phyloP scores from a whole-genome alignment of 441 rosid genomes.

The Populus hybrid region DNA sequence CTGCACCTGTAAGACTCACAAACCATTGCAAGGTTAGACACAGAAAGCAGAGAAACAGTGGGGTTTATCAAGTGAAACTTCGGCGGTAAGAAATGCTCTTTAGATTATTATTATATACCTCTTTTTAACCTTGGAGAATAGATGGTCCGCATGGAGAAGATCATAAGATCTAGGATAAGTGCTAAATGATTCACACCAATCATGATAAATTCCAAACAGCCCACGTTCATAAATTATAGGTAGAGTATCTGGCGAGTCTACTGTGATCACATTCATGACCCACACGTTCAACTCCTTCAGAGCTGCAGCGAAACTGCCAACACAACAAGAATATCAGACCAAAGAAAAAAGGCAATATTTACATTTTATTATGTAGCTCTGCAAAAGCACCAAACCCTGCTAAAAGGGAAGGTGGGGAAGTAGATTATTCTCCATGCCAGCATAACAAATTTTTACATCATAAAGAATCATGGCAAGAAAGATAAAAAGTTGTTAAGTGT shows the following conservation, averaged over 20 bases:
- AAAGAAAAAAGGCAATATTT: neutral
- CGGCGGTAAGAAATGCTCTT: neutral
- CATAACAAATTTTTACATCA: too few relatives aligned
- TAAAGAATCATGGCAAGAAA: neutral
- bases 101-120: conserved; percentile 40
- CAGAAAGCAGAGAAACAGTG: neutral
- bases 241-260: conserved; percentile 85
- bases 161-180: conserved; percentile 94
- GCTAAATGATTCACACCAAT: conserved; percentile 95
- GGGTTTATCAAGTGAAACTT: neutral
- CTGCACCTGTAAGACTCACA: conserved; percentile 54
- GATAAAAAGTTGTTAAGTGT: neutral
- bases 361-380: neutral
- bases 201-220: conserved; percentile 88
- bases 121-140: conserved; percentile 71
- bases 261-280: conserved; percentile 92
- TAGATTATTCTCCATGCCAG: neutral
- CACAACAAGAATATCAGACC: conserved; percentile 20
- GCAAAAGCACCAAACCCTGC: neutral
- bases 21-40: neutral
- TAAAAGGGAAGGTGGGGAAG: neutral
- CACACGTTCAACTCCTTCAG: conserved; percentile 71
- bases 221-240: conserved; percentile 92
- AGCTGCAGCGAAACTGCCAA: conserved; percentile 86
- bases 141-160: conserved; percentile 95